These are phyloP conservation scores for Phytophthora palmivora DNA, from an alignment of 352 stramenopile genomes.

Conservation along the genomic window DNA sequence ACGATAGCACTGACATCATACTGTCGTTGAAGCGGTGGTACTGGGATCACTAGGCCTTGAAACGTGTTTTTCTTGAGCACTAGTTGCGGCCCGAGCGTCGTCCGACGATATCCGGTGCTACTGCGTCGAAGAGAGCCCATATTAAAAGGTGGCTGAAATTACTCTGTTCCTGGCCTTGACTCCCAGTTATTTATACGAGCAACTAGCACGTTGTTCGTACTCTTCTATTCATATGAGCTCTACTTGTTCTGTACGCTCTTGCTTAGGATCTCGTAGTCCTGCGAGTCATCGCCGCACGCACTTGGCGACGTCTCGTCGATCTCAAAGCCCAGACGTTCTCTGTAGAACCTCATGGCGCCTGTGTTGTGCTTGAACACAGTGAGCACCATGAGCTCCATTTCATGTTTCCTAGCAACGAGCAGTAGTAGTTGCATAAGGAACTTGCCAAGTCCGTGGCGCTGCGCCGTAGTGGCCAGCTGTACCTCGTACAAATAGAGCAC, in stretches of 20 bases:
- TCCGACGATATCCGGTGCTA: slow-evolving; percentile 21
- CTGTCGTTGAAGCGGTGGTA: slow-evolving; percentile 32
- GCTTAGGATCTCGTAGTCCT: slow-evolving; percentile 90
- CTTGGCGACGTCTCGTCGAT: slow-evolving; percentile 93
- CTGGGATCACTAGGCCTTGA: slow-evolving; percentile 64
- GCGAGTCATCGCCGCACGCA: slow-evolving; percentile 64
- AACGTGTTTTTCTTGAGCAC: slow-evolving; percentile 78
- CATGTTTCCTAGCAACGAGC: slow-evolving; percentile 73
- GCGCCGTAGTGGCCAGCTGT: slow-evolving; percentile 74
- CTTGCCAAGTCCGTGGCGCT: slow-evolving; percentile 87
- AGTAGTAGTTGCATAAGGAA: slow-evolving; percentile 93
- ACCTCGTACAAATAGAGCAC: slow-evolving; percentile 96
- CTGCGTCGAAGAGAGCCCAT: slow-evolving; percentile 29
- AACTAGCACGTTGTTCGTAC: not conserved
- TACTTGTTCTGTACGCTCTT: slow-evolving; percentile 49
- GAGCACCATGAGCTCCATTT: slow-evolving; percentile 93
- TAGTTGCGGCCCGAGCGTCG: slow-evolving; percentile 59
- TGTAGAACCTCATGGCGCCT: slow-evolving; percentile 92
- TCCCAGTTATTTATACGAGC: slow-evolving; percentile 27
- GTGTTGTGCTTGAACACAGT: slow-evolving; percentile 95
- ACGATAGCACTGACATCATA: slow-evolving; percentile 27
- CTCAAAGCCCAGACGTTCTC: slow-evolving; percentile 80
- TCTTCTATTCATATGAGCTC: slow-evolving; percentile 25
- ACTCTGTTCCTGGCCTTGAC: not conserved
- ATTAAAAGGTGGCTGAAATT: not conserved